A percentile compares a stretch with the other conserved stretches of the same genome.
Evolutionary conservation across 495 filamentous ascomycete genomes (phyloP).

Genomic region (Tuber brumale): DNA sequence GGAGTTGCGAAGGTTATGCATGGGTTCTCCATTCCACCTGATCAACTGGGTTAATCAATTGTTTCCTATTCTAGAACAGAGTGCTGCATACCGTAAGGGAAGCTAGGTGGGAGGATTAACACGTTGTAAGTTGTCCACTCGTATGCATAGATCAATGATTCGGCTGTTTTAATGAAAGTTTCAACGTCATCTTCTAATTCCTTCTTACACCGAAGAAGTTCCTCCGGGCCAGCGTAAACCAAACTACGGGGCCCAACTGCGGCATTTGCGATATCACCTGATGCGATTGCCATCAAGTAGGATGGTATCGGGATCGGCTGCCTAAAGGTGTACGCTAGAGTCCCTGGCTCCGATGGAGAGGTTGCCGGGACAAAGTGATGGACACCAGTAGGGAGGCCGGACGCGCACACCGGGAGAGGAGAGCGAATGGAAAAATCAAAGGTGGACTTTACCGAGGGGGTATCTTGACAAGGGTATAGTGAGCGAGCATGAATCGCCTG

Average conservation of each 20-base stretch:
- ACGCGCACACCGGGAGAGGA: slow-evolving; percentile 78
- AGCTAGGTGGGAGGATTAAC: slow-evolving; percentile 73
- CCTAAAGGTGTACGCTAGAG: slow-evolving; percentile 68
- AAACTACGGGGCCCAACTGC: slow-evolving; percentile 75
- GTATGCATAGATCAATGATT: slow-evolving; percentile 54
- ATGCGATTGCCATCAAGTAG: slow-evolving; percentile 87
- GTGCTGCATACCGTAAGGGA: slow-evolving; percentile 49
- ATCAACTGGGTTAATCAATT: not conserved
- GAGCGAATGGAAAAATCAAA: slow-evolving; percentile 83
- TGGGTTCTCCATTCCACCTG: slow-evolving; percentile 85
- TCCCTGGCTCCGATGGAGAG: slow-evolving; percentile 44
- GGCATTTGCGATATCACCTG: slow-evolving; percentile 78
- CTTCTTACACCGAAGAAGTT: slow-evolving; percentile 74
- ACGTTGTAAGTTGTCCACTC: slow-evolving; percentile 94
- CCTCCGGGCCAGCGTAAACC: slow-evolving; percentile 80
- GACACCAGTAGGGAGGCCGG: slow-evolving; percentile 63
- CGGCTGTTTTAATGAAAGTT: slow-evolving; percentile 79
- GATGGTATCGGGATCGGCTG: slow-evolving; percentile 88
- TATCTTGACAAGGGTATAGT: slow-evolving; percentile 94
- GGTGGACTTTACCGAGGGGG: slow-evolving; percentile 86
- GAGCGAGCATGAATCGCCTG: slow-evolving; percentile 92
- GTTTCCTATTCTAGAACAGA: not conserved
- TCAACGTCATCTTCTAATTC: slow-evolving; percentile 86
- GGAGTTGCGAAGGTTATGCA: slow-evolving; percentile 90
- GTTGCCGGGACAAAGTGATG: slow-evolving; percentile 39